Conservation (phyloP, 805 yeast genomes). For the Limtongozyma cylindracea region DNA sequence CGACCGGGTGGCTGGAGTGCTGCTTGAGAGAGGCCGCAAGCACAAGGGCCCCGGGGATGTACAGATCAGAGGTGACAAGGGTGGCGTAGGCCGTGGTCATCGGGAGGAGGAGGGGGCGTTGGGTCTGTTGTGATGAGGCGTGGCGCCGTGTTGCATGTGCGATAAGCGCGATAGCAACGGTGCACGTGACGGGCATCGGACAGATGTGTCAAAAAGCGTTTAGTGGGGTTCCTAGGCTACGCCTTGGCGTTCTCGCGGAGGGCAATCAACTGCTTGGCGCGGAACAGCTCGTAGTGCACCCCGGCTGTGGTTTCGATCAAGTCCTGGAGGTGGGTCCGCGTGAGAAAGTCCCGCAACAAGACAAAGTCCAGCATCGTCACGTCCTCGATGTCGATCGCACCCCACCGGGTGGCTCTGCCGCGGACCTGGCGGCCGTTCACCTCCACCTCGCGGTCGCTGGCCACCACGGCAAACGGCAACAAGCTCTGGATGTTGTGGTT, state of each 20-base stretch:
- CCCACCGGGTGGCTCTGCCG: constrained; percentile 90
- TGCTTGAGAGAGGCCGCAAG: constrained; percentile 6
- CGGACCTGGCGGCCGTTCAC: constrained; percentile 61
- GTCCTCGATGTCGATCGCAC: constrained; percentile 80
- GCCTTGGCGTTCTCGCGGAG: constrained; percentile 47
- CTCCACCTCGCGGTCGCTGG: constrained; percentile 57
- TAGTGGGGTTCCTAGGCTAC: no score
- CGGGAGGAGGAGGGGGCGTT: no score
- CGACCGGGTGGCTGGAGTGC: no score
- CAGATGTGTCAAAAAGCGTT: no score
- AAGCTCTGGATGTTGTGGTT: constrained; percentile 47
- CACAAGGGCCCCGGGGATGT: constrained; percentile 12
- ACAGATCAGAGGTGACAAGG: constrained; percentile 8
- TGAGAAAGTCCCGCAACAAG: constrained; percentile 77
- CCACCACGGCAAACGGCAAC: constrained; percentile 88
- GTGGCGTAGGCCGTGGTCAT: no score
- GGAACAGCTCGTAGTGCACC: constrained; percentile 77
- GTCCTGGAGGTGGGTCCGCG: constrained; percentile 89
- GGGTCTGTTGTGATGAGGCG: no score
- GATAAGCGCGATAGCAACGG: no score
- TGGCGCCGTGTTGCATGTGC: no score
- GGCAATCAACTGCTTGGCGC: constrained; percentile 83
- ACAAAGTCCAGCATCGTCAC: constrained; percentile 90
- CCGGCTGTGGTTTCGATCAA: constrained; percentile 79
- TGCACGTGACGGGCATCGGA: no score